Base-by-base conservation (phyloP, 2,329 filamentous ascomycete species). In the Cordyceps cicadae region DNA sequence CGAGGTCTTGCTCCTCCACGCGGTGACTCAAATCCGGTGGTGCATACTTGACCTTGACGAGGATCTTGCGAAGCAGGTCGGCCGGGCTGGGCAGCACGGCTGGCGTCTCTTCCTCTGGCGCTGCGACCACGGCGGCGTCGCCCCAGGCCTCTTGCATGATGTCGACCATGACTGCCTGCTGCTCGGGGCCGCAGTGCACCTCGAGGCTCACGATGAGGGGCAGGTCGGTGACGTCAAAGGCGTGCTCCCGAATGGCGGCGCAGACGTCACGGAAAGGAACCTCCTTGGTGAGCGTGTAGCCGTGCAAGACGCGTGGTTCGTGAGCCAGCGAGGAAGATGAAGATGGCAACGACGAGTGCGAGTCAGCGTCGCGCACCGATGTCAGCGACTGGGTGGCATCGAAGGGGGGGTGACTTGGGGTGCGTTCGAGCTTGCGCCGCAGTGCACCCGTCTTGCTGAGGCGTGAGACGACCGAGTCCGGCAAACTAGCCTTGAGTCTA, bases 161-260 rank as follows among this genome's bases (percentile, higher is more conserved):
- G 63, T 89, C 81, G 5, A 96, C 92, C 90, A 97, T 97, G 62
- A 87, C 81, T 65, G 89, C 83, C 72, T 99, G 94, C 74, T 99
- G 94, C 61, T 87, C 82, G 0, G 84, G 75, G 63, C 80, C 81
- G 64, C 91, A 92, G 75, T 97, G 94, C 0, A 97, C 90, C 73
- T 99, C 94, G 37, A 99, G 81, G 69, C 91, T 96, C 67, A 97
- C 88, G 62, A 97, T 93, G n/a, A 99, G 78, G 0, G 94, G 94
- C 19, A 96, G 77, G 63, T 93, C 87, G 21, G 84, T 87, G 4
- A 79, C 83, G 3, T 82, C 75, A 68, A 97, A 97, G 1, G 89
- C 92, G 67, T 87, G 84, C 60, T 96, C 84, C 37, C 85, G 80
- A 65, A 97, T 92, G 0, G 90, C 86, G 60, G 82, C 79, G 74